Base-by-base conservation (phyloP, 805 yeast genomes). In the Suhomyces pyralidae region DNA sequence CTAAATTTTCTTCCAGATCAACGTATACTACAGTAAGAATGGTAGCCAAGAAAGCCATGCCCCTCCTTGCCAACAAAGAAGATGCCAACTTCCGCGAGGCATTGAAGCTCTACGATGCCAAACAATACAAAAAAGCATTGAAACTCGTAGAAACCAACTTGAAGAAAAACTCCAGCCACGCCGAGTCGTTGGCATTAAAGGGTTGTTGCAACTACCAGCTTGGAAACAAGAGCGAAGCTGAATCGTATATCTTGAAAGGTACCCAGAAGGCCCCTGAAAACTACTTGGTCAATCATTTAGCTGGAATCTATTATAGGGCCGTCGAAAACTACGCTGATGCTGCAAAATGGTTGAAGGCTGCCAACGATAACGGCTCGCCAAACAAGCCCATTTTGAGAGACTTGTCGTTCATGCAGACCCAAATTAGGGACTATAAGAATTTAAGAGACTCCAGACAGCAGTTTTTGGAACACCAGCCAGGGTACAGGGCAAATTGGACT, bases 401-500 rank as follows among this genome's bases (percentile, higher is more conserved):
- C 68, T 77, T 93, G 63, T 81, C 96, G 12, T 76, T 85, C 45
- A 78, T 90, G 70, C 93, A 92, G 63, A 74, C 88, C 26, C 98
- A 94, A 62, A 76, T 79, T 57, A 83, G 97, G 55, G 92, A 90
- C 63, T 90, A 75, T 65, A 81, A 81, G 59, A 78, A 78, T 22
- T 77, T 87, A 55, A 77, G 81, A 4, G 80, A 72, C 9, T 80
- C 93, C 1, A 81, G 97, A 61, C 83, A 81, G 54, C 76, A 78
- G 38, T 84, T 83, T 61, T 78, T 94, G 68, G 88, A 86, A 61
- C 79, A 81, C 24, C 85, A 81, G 60, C 84, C 94, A 9, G 96
- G 96, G 0, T 88, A 83, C 65, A 81, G 97, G 58, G 91, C 93
- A 55, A 88, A 90, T 64, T 92, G 97, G 97, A 88, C 96, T 1